Conservation (phyloP, 2,329 filamentous ascomycete genomes). For the Pseudocercospora crystallina region DNA sequence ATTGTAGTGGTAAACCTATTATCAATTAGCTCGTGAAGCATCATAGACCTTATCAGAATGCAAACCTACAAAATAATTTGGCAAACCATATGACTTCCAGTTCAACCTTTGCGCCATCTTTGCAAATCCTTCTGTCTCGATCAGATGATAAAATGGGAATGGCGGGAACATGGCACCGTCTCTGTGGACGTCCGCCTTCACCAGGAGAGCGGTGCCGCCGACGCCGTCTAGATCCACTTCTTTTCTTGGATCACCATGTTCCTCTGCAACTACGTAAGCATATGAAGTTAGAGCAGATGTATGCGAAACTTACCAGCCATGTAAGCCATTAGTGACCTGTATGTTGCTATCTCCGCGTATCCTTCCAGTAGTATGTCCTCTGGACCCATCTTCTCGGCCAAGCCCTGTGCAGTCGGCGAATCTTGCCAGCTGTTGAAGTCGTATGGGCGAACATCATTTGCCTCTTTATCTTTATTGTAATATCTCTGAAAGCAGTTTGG, state of each 20-base stretch:
- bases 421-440: slow-evolving; percentile 99
- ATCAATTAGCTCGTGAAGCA: neutral
- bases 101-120: slow-evolving; percentile 92
- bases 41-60: neutral
- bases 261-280: slow-evolving; percentile 21
- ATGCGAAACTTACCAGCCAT: slow-evolving; percentile 57
- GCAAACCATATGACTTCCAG: slow-evolving; percentile 82
- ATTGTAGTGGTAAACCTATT: slow-evolving; percentile 25
- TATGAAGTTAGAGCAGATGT: neutral
- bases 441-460: slow-evolving; percentile 77
- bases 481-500: slow-evolving; percentile 95
- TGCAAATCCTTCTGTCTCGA: slow-evolving; percentile 96
- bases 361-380: slow-evolving; percentile 94
- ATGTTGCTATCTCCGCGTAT: slow-evolving; percentile 90
- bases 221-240: slow-evolving; percentile 80
- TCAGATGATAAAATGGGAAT: slow-evolving; percentile 93
- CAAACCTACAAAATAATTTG: slow-evolving; percentile 84
- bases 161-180: slow-evolving; percentile 98
- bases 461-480: slow-evolving; percentile 65
- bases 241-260: slow-evolving; percentile 31
- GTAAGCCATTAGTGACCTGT: slow-evolving; percentile 86
- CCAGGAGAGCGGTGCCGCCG: slow-evolving; percentile 85
- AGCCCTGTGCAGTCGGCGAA: slow-evolving; percentile 71
- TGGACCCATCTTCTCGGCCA: slow-evolving; percentile 77
- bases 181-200: slow-evolving; percentile 94